A percentile compares a stretch with the other conserved stretches of the same genome.
Evolutionary conservation across 2,329 filamentous ascomycete species (phyloP).

Genomic region (Calonectria hawksworthii): DNA sequence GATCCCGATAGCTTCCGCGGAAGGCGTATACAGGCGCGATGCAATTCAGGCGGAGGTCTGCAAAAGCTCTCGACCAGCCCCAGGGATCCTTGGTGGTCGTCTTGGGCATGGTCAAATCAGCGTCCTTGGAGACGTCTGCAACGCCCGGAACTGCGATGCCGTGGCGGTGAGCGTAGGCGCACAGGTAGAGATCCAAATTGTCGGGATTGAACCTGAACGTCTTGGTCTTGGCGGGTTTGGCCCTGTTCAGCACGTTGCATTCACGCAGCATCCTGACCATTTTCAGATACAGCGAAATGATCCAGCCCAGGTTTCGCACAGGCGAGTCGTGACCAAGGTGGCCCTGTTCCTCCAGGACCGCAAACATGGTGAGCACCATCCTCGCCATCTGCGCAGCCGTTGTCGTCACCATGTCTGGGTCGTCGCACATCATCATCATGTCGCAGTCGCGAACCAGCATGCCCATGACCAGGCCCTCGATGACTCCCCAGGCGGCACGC

Average conservation of each 20-base stretch:
- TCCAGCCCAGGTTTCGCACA: neutral
- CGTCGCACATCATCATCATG: neutral
- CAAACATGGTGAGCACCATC: slow-evolving; percentile 4
- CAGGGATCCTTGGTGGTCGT: neutral
- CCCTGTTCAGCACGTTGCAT: neutral
- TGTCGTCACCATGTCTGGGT: neutral
- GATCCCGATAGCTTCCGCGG: neutral
- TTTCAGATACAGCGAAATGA: neutral
- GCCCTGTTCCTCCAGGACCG: neutral
- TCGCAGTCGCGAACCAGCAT: neutral
- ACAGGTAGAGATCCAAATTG: slow-evolving; percentile 2
- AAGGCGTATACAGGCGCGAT: neutral
- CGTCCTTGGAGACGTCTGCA: neutral
- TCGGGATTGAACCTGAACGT: neutral
- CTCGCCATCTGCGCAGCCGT: neutral
- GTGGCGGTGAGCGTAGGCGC: neutral
- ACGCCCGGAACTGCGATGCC: neutral
- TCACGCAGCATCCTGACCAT: neutral
- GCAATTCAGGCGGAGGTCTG: neutral
- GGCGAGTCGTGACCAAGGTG: neutral
- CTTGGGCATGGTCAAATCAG: neutral
- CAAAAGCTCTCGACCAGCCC: neutral
- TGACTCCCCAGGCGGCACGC: neutral
- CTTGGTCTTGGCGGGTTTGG: neutral
- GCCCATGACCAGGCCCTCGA: neutral